Base-by-base conservation (phyloP, 2,329 filamentous ascomycete genomes). In the Basipetospora chlamydospora region DNA sequence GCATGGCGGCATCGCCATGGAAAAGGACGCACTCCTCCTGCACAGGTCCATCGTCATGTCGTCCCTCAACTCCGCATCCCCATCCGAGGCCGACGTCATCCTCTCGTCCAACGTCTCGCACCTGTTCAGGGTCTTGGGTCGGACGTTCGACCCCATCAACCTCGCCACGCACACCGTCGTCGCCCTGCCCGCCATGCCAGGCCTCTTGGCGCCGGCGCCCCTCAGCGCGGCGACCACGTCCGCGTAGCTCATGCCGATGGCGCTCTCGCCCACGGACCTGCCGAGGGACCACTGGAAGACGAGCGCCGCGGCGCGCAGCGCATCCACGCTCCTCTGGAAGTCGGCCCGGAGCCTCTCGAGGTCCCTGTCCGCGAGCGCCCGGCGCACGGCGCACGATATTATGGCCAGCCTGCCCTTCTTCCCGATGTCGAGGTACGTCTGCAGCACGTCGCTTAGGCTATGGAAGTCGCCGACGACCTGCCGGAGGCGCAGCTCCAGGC, bases 241-340 rank as follows among this genome's bases (percentile, higher is more conserved):
- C 2, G 74, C 75, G 47, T 78, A 82, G 29, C 77, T 77, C 31
- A 79, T 77, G 13, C 74, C 73, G 28, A 72, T 64, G 10, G 72
- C 65, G 12, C 67, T 66, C 44, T 78, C 73, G 12, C 70, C 66
- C 48, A 67, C 70, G 15, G 63, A 61, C 21, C 63, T 63, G 7
- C 73, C 73, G 3, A 80, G 58, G 15, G 67, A 72, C 73, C 75
- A 80, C 44, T 77, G 67, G 51, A 80, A 73, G 46, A 77, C 66
- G 30, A 74, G 60, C 6, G 72, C 67, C 47, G 72, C 77, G 61
- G 79, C 73, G 45, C 67, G 68, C 33, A 81, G 54, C 2, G 70
- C 66, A 44, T 80, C 74, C 8, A 70, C 64, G 10, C 68, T 76
- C 49, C 65, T 71, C 8, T 57, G 59, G 7, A 81, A 58, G 9